phyloP scores from a whole-genome alignment of 2,329 filamentous ascomycete genomes.

The Stylonectria norvegica region DNA sequence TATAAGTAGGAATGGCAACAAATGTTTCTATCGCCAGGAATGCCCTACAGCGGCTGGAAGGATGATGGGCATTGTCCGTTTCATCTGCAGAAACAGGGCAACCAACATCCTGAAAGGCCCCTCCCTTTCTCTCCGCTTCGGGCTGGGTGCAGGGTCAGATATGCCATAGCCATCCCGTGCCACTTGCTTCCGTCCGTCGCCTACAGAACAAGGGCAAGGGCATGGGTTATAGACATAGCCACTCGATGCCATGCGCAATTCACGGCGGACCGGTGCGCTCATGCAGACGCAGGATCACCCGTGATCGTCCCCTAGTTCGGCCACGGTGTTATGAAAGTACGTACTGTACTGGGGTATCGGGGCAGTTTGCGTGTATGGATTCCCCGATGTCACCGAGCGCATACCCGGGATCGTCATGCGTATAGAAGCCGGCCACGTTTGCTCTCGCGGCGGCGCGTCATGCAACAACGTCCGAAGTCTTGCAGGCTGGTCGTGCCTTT shows the following conservation, averaged over 20 bases:
- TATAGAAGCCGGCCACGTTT: constrained; percentile 31
- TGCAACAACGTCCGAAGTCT: too few relatives aligned
- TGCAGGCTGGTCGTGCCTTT: too few relatives aligned
- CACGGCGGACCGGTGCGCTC: constrained; percentile 35
- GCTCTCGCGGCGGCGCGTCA: constrained; percentile 9
- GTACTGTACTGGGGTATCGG: too few relatives aligned
- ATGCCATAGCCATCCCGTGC: not conserved
- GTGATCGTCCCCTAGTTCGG: constrained; percentile 28
- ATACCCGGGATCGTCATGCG: constrained; percentile 18
- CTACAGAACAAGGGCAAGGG: too few relatives aligned
- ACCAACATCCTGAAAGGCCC: not conserved
- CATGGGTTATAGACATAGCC: constrained; percentile 6
- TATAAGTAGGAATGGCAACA: too few relatives aligned
- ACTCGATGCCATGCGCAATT: constrained; percentile 13
- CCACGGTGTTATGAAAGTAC: constrained; percentile 12
- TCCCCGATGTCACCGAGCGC: constrained; percentile 15
- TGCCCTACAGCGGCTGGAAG: too few relatives aligned
- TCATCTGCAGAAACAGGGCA: too few relatives aligned
- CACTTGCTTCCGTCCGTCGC: not conserved
- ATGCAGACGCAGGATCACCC: constrained; percentile 35
- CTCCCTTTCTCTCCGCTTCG: not conserved
- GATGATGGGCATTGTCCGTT: too few relatives aligned
- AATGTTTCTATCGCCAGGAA: too few relatives aligned
- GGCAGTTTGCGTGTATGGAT: constrained; percentile 1
- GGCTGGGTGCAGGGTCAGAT: not conserved